Evolutionary conservation across 1,284 basidiomycete species (phyloP).

Genomic region (Puccinia hordei): DNA sequence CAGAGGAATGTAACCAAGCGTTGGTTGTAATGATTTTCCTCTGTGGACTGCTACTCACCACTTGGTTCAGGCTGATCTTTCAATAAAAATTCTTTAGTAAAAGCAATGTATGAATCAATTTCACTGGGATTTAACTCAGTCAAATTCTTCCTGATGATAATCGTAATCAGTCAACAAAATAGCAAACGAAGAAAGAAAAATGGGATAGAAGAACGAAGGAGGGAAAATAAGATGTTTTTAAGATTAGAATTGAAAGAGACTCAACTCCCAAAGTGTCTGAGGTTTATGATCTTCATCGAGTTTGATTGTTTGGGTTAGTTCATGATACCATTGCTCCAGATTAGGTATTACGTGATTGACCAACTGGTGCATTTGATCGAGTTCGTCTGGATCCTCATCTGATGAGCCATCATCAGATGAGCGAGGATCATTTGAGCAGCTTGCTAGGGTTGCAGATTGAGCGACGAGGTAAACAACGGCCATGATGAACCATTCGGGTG

Average conservation of each 20-base stretch:
- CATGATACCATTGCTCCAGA: slow-evolving; percentile 16
- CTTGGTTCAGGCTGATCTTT: slow-evolving; percentile 30
- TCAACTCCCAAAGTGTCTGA: slow-evolving; percentile 42
- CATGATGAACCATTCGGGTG: slow-evolving; percentile 38
- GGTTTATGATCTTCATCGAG: slow-evolving; percentile 6
- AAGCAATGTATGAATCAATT: slow-evolving; percentile 24
- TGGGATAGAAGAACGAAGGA: background rate
- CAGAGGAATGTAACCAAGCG: background rate
- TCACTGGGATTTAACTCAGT: background rate
- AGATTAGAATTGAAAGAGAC: too few relatives aligned
- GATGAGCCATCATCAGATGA: background rate
- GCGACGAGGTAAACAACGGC: slow-evolving; percentile 31
- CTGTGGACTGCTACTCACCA: background rate
- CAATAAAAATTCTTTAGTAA: slow-evolving; percentile 23
- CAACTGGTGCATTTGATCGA: background rate
- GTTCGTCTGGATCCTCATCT: background rate
- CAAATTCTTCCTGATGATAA: slow-evolving; percentile 24
- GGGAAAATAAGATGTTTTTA: too few relatives aligned
- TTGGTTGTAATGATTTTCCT: background rate
- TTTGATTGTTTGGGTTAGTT: slow-evolving; percentile 13
- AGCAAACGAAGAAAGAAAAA: background rate
- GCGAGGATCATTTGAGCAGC: background rate
- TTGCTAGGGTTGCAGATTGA: slow-evolving; percentile 7
- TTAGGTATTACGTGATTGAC: background rate
- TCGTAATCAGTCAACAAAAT: background rate